phyloP scores from a whole-genome alignment of 2,329 filamentous ascomycete species.

The Tolypocladium sp. region DNA sequence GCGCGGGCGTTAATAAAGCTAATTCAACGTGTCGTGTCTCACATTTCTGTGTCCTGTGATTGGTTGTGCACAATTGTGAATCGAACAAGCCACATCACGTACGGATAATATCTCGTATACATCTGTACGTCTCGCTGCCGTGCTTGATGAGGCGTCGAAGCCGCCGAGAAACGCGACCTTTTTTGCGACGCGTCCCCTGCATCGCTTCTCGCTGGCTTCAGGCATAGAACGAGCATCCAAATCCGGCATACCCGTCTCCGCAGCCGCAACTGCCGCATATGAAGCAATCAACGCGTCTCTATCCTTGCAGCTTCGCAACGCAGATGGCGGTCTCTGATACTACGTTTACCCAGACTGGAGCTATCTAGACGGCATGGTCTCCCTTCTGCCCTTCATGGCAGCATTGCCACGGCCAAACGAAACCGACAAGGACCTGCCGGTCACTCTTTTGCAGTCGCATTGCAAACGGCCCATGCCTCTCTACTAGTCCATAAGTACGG shows the following conservation, averaged over 20 bases:
- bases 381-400: constrained; percentile 30
- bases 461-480: neutral
- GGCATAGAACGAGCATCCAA: constrained; percentile 6
- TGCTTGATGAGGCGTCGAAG: constrained; percentile 8
- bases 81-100: neutral
- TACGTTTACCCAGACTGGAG: constrained; percentile 39
- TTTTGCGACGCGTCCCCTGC: constrained; percentile 9
- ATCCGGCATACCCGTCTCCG: constrained; percentile 2
- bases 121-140: constrained; percentile 8
- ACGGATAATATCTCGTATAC: neutral
- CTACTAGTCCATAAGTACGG: constrained; percentile 43
- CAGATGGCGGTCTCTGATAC: constrained; percentile 26
- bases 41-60: neutral
- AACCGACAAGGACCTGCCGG: too few relatives aligned
- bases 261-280: neutral
- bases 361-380: constrained; percentile 46
- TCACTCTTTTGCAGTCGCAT: too few relatives aligned
- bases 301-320: constrained; percentile 16
- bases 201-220: constrained; percentile 13
- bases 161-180: constrained; percentile 5
- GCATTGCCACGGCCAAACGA: neutral
- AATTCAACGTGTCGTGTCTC: neutral
- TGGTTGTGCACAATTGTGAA: neutral
- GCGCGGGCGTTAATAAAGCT: neutral
- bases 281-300: constrained; percentile 11